These are phyloP conservation scores for Ensete ventricosum DNA, from an alignment of 176 grass and related monocot genomes.

Conservation along the genomic window DNA sequence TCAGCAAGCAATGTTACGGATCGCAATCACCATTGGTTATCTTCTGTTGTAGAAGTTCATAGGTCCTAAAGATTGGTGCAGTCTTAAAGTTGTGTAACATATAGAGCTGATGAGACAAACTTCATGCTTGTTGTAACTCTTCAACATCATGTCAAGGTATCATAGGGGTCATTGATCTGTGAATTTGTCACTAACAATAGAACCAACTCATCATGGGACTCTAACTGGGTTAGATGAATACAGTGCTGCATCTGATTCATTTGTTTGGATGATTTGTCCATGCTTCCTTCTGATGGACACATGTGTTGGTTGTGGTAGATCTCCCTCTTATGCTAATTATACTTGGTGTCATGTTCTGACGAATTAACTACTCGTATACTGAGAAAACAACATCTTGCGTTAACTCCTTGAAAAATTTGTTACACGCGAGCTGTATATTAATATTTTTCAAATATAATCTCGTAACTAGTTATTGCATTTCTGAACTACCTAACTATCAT, in stretches of 20 bases:
- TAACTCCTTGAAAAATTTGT: too few relatives aligned
- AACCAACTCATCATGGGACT: neutral
- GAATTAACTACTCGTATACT: too few relatives aligned
- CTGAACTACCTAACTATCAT: too few relatives aligned
- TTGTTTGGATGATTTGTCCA: neutral
- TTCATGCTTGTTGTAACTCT: slow-evolving; percentile 8
- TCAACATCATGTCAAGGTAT: neutral
- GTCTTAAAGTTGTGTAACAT: neutral
- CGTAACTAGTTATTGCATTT: too few relatives aligned
- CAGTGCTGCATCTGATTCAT: neutral
- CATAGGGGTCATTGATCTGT: slow-evolving; percentile 4
- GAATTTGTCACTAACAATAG: neutral
- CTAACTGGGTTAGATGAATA: neutral
- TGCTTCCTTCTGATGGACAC: too few relatives aligned
- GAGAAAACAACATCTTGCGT: too few relatives aligned
- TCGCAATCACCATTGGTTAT: neutral
- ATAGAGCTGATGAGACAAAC: neutral
- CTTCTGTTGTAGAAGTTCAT: slow-evolving; percentile 9
- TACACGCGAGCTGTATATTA: too few relatives aligned
- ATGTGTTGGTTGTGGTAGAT: too few relatives aligned
- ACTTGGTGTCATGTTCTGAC: too few relatives aligned
- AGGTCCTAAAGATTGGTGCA: neutral
- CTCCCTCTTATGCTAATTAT: too few relatives aligned
- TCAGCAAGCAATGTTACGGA: neutral
- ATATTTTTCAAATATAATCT: too few relatives aligned